Evolutionary conservation across 345 rosid genomes (phyloP), one percentile per base, ranked within the genome.

Genomic region (Brassica cretica): DNA sequence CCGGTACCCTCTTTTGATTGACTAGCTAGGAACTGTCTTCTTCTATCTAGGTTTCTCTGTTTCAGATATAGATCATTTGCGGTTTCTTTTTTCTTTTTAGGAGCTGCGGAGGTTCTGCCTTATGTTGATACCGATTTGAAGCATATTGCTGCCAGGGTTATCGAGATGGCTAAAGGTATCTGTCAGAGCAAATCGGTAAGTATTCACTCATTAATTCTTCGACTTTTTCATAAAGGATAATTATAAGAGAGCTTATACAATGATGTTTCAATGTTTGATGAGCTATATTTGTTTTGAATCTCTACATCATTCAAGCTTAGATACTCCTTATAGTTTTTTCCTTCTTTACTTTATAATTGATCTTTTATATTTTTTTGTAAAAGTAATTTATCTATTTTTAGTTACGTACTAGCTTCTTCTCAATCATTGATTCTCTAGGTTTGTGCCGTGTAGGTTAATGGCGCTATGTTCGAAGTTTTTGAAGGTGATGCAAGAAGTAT

Each of bases 401-500:
- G 14, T 3, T 21, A 21, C 5, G 1, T 56, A 15, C 5, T 30
- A 61, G 35, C 18, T 61, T 68, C 64, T 21, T 56, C 4, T 66
- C 33, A 49, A 15, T 16, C 70, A 18, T 9, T 44, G 12, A 44
- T 12, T 44, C 51, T 19, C 6, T 41, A 14, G 60, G 51, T 68
- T 81, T 49, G 18, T 72, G 64, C 9, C 67, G 21, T 80, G 71
- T 80, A 95, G 99, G 93, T 91, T 69, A 73, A 44, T 73, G 92
- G 88, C 56, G 84, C 75, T 1, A 71, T 60, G 10, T 41, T 82
- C 25, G 92, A 93, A 74, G 89, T 86, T 60, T 82, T 75, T 8
- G 99, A 96, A 79, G 99, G 99, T 2, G 99, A 96, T 89, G 91
- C 92, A 3, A 86, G 99, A 81, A 90, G 89, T 78, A 88, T 95